A percentile compares a stretch with the other conserved stretches of the same genome.
These are phyloP conservation scores for Apophysomyces trapeziformis DNA, from an alignment of 371 early-diverging fungal genomes.

Conservation along the genomic window DNA sequence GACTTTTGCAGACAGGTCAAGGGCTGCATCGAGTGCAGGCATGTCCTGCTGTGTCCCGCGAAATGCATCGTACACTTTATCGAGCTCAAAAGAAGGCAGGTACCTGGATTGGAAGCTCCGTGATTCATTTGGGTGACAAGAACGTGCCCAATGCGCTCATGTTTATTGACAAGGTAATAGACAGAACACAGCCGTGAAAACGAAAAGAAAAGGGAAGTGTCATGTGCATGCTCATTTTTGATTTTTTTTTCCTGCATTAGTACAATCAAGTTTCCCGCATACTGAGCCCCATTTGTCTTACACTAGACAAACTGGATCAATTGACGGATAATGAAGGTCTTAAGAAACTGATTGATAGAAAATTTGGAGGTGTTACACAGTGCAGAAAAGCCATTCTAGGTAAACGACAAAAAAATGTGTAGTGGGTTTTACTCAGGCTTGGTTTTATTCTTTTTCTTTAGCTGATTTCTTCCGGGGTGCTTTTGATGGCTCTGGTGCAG, in stretches of 20 bases:
- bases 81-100: constrained; percentile 86
- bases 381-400: constrained; percentile 74
- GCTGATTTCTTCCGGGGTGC: constrained; percentile 94
- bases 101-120: constrained; percentile 93
- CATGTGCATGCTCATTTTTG: background rate
- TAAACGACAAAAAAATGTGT: constrained; percentile 16
- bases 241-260: constrained; percentile 31
- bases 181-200: background rate
- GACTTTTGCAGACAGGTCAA: constrained; percentile 94
- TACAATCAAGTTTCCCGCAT: constrained; percentile 96
- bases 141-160: constrained; percentile 92
- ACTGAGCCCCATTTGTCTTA: constrained; percentile 82
- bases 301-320: constrained; percentile 75
- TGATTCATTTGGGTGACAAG: constrained; percentile 95
- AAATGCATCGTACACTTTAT: constrained; percentile 89
- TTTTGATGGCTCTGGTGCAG: constrained; percentile 96
- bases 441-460: background rate
- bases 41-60: constrained; percentile 82
- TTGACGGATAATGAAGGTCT: constrained; percentile 63
- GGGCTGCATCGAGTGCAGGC: constrained; percentile 88
- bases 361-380: constrained; percentile 68
- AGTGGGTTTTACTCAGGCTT: background rate
- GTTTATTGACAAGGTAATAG: constrained; percentile 89
- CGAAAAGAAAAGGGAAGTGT: no score
- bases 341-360: constrained; percentile 63